These are phyloP conservation scores for Elongisporangium senticosum DNA, from an alignment of 352 stramenopile genomes.

Conservation along the genomic window DNA sequence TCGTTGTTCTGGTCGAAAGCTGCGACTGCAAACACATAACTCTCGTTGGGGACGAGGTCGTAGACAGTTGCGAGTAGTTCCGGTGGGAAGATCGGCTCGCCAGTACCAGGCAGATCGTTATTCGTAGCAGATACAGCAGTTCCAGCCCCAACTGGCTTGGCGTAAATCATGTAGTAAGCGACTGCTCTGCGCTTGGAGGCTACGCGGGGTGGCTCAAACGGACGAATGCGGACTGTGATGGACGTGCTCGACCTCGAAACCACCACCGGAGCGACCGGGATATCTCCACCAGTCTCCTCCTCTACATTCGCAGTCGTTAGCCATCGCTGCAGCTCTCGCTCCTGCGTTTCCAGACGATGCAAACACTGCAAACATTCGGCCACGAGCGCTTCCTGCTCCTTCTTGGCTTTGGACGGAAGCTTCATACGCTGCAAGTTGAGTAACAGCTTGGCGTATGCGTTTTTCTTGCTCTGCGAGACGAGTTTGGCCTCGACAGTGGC, in stretches of 20 bases:
- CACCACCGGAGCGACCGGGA: slow-evolving; percentile 39
- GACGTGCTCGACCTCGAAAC: slow-evolving; percentile 43
- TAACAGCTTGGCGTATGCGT: slow-evolving; percentile 38
- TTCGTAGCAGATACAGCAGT: slow-evolving; percentile 80
- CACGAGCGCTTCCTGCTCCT: slow-evolving; percentile 15
- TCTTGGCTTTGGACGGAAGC: slow-evolving; percentile 8
- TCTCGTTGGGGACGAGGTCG: slow-evolving; percentile 57
- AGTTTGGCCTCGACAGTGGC: slow-evolving; percentile 23
- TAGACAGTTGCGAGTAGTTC: slow-evolving; percentile 31
- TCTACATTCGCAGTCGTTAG: not conserved
- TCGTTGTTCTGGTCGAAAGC: slow-evolving; percentile 63
- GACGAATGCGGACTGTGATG: slow-evolving; percentile 42
- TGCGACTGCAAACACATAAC: slow-evolving; percentile 80
- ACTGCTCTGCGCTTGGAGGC: slow-evolving; percentile 25
- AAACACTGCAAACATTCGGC: slow-evolving; percentile 42
- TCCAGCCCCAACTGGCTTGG: slow-evolving; percentile 56
- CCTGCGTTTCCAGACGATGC: slow-evolving; percentile 28
- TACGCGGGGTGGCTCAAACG: slow-evolving; percentile 22
- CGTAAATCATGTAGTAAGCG: slow-evolving; percentile 76
- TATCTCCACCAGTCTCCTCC: not conserved
- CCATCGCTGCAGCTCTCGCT: slow-evolving; percentile 29
- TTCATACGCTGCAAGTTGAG: slow-evolving; percentile 40
- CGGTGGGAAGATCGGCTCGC: slow-evolving; percentile 31
- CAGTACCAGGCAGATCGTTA: slow-evolving; percentile 53
- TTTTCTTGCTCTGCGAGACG: slow-evolving; percentile 40